A percentile compares a stretch with the other conserved stretches of the same genome.
Conservation (phyloP, 169 alveolate species). For the Plasmodium relictum region DNA sequence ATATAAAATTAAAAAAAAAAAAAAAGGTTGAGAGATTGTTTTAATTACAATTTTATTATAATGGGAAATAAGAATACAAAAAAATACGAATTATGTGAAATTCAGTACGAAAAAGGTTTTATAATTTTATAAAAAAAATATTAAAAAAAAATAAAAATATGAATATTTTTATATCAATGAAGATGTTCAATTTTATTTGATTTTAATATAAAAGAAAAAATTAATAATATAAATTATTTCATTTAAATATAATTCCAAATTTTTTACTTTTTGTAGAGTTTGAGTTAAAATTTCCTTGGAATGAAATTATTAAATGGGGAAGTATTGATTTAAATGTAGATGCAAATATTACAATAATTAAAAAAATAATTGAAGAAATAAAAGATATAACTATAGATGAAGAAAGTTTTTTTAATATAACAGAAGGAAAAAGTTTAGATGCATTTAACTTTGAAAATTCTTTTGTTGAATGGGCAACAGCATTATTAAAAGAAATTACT, state of each 20-base stretch:
- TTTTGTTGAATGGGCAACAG: constrained; percentile 42
- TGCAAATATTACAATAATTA: constrained; percentile 6
- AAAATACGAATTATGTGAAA: constrained; percentile 67
- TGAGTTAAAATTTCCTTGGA: constrained; percentile 55
- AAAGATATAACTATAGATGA: constrained; percentile 63
- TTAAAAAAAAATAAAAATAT: not conserved
- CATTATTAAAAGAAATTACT: constrained; percentile 37
- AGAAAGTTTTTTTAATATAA: constrained; percentile 44
- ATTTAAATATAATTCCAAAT: not conserved
- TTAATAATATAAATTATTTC: too few relatives aligned
- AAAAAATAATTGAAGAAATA: constrained; percentile 64
- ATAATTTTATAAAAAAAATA: not conserved
- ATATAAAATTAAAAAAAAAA: not conserved
- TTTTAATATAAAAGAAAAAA: not conserved
- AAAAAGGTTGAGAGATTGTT: constrained; percentile 5
- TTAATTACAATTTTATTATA: constrained; percentile 8
- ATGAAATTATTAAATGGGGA: constrained; percentile 65
- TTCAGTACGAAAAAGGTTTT: constrained; percentile 49
- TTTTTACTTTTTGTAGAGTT: constrained; percentile 13
- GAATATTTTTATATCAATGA: not conserved
- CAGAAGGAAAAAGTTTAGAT: constrained; percentile 25
- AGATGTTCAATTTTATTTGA: not conserved
- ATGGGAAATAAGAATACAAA: constrained; percentile 58
- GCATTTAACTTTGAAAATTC: constrained; percentile 34
- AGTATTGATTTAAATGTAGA: constrained; percentile 39